phyloP scores from a whole-genome alignment of 371 early-diverging fungal species.

The Synchytrium microbalum region DNA sequence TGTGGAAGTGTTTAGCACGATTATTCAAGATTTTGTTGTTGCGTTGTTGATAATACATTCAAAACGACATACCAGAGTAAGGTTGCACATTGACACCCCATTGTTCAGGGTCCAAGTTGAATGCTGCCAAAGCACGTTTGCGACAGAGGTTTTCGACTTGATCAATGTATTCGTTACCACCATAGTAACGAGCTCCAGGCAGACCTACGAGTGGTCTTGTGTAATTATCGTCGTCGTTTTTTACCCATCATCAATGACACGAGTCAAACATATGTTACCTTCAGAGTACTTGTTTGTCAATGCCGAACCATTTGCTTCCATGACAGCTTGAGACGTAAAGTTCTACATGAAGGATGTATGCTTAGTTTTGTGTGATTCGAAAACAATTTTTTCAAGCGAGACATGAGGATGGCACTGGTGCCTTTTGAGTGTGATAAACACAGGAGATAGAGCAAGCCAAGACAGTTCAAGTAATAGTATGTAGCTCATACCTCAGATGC shows the following conservation, averaged over 20 bases:
- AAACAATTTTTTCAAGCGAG: too few species aligned
- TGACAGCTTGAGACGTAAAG: constrained; percentile 96
- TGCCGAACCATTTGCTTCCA: constrained; percentile 95
- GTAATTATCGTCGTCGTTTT: too few species aligned
- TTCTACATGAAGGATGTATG: constrained; percentile 44
- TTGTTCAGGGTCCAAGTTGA: constrained; percentile 67
- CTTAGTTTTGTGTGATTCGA: background rate
- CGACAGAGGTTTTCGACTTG: constrained; percentile 92
- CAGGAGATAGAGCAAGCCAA: background rate
- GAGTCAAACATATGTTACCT: constrained; percentile 50
- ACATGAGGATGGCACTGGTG: too few species aligned
- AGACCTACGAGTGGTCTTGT: too few species aligned
- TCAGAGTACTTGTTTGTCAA: constrained; percentile 99
- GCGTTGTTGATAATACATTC: too few species aligned
- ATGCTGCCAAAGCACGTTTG: constrained; percentile 91
- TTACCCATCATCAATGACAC: background rate
- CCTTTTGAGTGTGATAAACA: background rate
- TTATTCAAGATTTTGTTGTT: constrained; percentile 5
- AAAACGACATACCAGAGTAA: constrained; percentile 65
- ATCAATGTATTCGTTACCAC: constrained; percentile 98
- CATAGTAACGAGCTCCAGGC: constrained; percentile 97
- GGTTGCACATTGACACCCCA: constrained; percentile 99
- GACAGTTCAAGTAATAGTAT: too few species aligned
- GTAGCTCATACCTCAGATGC: constrained; percentile 88
- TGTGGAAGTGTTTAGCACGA: background rate